Percentiles rank a stretch among this genome's conserved stretches.
Conservation (phyloP, 75 land plant species). For the Pinus tabuliformis region DNA sequence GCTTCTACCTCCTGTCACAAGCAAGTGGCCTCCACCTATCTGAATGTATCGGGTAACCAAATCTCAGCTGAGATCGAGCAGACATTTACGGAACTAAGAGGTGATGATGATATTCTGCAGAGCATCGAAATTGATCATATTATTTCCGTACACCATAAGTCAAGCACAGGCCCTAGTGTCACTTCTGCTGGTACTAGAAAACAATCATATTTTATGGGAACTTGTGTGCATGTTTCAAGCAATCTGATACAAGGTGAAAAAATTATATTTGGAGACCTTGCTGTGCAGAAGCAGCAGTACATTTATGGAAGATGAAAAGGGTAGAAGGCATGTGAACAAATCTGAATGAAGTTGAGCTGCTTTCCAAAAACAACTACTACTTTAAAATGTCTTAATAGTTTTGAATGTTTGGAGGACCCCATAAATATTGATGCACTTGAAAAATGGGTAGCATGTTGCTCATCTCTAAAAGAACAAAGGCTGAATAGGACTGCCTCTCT, state of each 20-base stretch:
- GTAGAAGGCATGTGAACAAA: too few relatives aligned
- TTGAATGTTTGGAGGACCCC: too few relatives aligned
- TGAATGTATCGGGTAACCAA: background rate
- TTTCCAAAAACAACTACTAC: too few relatives aligned
- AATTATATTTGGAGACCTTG: constrained; percentile 66
- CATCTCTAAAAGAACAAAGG: constrained; percentile 38
- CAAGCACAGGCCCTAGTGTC: constrained; percentile 26
- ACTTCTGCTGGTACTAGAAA: background rate
- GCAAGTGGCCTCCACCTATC: background rate
- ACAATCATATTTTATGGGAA: constrained; percentile 1
- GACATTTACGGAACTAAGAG: constrained; percentile 30
- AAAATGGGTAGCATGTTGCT: constrained; percentile 59
- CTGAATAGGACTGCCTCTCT: constrained; percentile 45
- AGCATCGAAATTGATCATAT: constrained; percentile 91
- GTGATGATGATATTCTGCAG: constrained; percentile 83
- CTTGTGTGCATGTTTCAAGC: constrained; percentile 5
- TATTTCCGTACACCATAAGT: constrained; percentile 72
- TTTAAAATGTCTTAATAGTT: too few relatives aligned
- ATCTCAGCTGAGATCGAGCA: background rate
- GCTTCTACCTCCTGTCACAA: background rate
- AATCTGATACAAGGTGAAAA: constrained; percentile 23
- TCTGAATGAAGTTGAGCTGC: too few relatives aligned
- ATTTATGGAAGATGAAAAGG: constrained; percentile 86
- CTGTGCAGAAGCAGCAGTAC: constrained; percentile 63
- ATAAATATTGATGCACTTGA: too few relatives aligned